A percentile compares a stretch with the other conserved stretches of the same genome.
These are phyloP conservation scores for Neoscytalidium dimidiatum DNA, from an alignment of 2,329 filamentous ascomycete genomes.

Conservation along the genomic window DNA sequence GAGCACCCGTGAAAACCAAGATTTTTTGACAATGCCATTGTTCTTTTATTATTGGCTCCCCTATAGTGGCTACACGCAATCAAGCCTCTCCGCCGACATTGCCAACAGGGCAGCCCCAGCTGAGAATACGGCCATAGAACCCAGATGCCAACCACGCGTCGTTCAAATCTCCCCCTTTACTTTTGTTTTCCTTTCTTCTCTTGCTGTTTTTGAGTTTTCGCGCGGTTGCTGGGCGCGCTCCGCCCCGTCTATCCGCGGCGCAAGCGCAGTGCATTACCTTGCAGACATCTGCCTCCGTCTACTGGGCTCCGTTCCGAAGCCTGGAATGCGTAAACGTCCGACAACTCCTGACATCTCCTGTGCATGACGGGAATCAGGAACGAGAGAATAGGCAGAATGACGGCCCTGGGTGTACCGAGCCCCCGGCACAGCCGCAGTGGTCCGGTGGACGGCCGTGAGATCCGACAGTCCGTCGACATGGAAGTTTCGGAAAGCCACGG, in stretches of 20 bases:
- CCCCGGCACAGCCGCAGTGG: constrained; percentile 9
- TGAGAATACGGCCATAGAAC: background rate
- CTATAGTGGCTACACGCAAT: background rate
- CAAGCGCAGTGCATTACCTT: background rate
- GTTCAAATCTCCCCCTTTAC: constrained; percentile 7
- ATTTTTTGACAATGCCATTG: background rate
- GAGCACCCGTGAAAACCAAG: background rate
- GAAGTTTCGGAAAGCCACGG: constrained; percentile 2
- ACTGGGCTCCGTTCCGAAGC: background rate
- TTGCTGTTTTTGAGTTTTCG: background rate
- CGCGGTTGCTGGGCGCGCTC: background rate
- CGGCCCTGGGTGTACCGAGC: background rate
- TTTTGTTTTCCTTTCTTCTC: too few relatives aligned
- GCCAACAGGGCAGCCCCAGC: background rate
- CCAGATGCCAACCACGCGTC: background rate
- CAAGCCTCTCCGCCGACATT: background rate
- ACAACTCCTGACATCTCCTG: background rate
- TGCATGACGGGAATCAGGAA: background rate
- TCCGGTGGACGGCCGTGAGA: background rate
- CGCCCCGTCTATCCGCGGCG: constrained; percentile 6
- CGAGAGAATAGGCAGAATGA: background rate
- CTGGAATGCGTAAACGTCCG: constrained; percentile 1
- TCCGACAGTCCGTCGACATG: background rate
- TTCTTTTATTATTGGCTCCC: constrained; percentile 2
- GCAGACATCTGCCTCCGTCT: background rate